Base-by-base conservation (phyloP, 176 grass and related monocot species). In the Carex pumila region DNA sequence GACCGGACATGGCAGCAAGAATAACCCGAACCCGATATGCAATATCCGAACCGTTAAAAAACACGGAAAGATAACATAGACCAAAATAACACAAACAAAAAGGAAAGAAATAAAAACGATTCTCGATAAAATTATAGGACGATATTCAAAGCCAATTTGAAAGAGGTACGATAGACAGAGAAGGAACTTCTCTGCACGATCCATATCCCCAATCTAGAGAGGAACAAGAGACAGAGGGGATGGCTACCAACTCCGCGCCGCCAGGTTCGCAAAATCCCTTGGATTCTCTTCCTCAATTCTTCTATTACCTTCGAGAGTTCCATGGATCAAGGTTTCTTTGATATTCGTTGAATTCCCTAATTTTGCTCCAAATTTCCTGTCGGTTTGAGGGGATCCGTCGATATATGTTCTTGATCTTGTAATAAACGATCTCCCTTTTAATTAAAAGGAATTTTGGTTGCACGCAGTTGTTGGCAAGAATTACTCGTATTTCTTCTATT, bases 231-330 rank as follows among this genome's bases (percentile, higher is more conserved):
- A 57, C 7, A 17, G 56, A 14, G 4, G 39, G 19, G 49, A 86
- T 79, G 84, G 84, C 84, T 75, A 75, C 84, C 12, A 85, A 80
- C 74, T 79, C 84, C 2, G 59, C 73, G 18, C 72, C 73, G 45
- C 36, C 84, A 86, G 84, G 84, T 86, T 79, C 84, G 84, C 61
- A 47, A 63, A 71, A 22, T 60, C 34, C 31, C 4, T 86, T 67
- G n/a, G n/a, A 65, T 63, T 36, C 17, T 37, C 19, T 61, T 78
- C 70, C 47, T 64, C n/a, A 54, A 65, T 61, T 50, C 11, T 59
- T 85, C 71, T n/a, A 21, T 62, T 22, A 37, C 14, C 37, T 21
- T 57, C 1, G 17, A 37, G 31, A 63, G 43, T 15, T 81, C 10
- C 7, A 81, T 61, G 56, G 22, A 61, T 62, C 62, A 37, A 60